Evolutionary conservation across 192 early-diverging fungal genomes (phyloP).

Genomic region (Radiomyces spectabilis): DNA sequence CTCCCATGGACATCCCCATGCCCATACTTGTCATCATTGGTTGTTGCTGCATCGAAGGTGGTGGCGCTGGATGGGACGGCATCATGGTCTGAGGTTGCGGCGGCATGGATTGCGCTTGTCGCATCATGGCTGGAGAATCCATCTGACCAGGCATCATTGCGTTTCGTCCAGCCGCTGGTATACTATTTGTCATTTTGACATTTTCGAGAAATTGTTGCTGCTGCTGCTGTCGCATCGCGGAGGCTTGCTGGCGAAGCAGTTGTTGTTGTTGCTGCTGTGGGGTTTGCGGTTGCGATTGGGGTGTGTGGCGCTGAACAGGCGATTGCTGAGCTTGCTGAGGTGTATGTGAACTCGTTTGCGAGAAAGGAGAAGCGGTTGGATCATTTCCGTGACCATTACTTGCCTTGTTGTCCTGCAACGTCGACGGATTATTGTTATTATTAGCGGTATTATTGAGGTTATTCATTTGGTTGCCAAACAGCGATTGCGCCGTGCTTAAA

Average conservation of each 20-base stretch:
- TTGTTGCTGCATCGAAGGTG: constrained; percentile 9
- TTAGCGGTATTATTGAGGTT: not conserved
- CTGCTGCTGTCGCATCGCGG: constrained; percentile 5
- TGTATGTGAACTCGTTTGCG: not conserved
- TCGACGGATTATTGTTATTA: not conserved
- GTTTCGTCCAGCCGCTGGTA: not conserved
- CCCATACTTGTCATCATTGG: not conserved
- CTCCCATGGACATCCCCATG: too few relatives aligned
- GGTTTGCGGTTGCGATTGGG: constrained; percentile 2
- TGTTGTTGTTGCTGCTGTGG: constrained; percentile 15
- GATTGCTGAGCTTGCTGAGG: not conserved
- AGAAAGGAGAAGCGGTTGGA: not conserved
- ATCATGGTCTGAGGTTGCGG: too few relatives aligned
- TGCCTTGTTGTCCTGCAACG: not conserved
- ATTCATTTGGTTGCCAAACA: not conserved
- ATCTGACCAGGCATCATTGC: constrained; percentile 1
- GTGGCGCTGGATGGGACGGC: too few relatives aligned
- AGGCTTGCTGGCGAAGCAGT: not conserved
- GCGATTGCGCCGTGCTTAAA: constrained; percentile 11
- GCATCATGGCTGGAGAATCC: not conserved
- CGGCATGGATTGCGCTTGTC: constrained; percentile 1
- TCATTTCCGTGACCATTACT: too few relatives aligned
- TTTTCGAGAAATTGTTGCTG: constrained; percentile 9
- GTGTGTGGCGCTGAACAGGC: not conserved
- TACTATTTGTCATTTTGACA: not conserved